Evolutionary conservation across 805 yeast species (phyloP).

Genomic region (Pichia sporocuriosa): DNA sequence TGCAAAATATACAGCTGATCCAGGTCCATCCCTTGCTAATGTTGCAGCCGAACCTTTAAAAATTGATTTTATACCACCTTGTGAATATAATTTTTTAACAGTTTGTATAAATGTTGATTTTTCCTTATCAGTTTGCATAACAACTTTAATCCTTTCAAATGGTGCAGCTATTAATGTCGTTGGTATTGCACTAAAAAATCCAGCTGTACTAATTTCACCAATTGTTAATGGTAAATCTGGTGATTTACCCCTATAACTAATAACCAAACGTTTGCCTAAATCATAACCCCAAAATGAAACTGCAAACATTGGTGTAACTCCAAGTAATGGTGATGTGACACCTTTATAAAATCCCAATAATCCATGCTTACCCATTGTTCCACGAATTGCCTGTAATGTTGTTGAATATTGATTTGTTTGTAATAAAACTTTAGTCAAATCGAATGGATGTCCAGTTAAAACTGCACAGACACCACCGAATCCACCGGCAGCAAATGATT

Average conservation of each 20-base stretch:
- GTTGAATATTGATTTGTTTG: slow-evolving; percentile 71
- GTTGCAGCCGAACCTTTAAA: slow-evolving; percentile 92
- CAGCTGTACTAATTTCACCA: slow-evolving; percentile 78
- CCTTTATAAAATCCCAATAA: slow-evolving; percentile 83
- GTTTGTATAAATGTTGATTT: slow-evolving; percentile 48
- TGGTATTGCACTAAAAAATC: slow-evolving; percentile 90
- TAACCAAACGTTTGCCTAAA: slow-evolving; percentile 74
- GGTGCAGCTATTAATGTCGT: slow-evolving; percentile 97
- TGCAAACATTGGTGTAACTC: slow-evolving; percentile 98
- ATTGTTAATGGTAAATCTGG: slow-evolving; percentile 42
- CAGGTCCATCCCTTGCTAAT: slow-evolving; percentile 95
- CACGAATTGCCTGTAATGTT: slow-evolving; percentile 59
- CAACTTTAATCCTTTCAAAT: slow-evolving; percentile 90
- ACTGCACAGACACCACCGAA: slow-evolving; percentile 97
- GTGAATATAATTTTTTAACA: slow-evolving; percentile 58
- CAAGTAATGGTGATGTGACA: slow-evolving; percentile 88
- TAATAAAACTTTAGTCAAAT: slow-evolving; percentile 82
- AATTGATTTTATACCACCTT: slow-evolving; percentile 79
- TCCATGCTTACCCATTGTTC: slow-evolving; percentile 69
- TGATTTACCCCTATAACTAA: slow-evolving; percentile 31
- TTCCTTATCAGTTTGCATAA: slow-evolving; percentile 61
- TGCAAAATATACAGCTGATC: slow-evolving; percentile 92
- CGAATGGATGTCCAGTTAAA: slow-evolving; percentile 93
- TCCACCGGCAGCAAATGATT: slow-evolving; percentile 89
- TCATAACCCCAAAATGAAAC: slow-evolving; percentile 98